Percentiles rank a stretch among this genome's conserved stretches.
phyloP scores from a whole-genome alignment of 164 flowering plant species.

The Echeveria elegans region DNA sequence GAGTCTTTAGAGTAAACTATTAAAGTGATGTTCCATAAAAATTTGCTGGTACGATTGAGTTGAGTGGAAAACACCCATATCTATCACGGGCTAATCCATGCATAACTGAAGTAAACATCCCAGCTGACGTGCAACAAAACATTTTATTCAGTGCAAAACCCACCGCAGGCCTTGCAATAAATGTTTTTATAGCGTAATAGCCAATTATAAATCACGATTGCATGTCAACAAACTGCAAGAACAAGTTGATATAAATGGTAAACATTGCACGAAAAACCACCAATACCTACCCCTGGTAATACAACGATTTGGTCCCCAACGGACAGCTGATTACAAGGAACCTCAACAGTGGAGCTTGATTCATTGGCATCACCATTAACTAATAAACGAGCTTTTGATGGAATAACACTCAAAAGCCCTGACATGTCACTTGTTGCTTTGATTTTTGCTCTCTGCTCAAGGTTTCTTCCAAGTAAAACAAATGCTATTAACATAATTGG shows the following conservation, averaged over 20 bases:
- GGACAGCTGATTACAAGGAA: slow-evolving; percentile 66
- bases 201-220: not conserved
- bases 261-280: not conserved
- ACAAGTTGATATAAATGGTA: not conserved
- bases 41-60: not conserved
- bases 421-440: slow-evolving; percentile 98
- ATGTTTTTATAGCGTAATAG: not conserved
- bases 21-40: not conserved
- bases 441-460: slow-evolving; percentile 94
- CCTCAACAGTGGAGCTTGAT: slow-evolving; percentile 54
- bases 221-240: not conserved
- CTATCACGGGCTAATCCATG: not conserved
- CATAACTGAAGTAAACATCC: not conserved
- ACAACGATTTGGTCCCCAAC: slow-evolving; percentile 79
- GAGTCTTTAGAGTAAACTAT: not conserved
- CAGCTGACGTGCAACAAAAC: not conserved
- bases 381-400: slow-evolving; percentile 91
- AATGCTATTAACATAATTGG: slow-evolving; percentile 97
- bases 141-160: not conserved
- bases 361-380: slow-evolving; percentile 37
- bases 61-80: not conserved
- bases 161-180: not conserved
- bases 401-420: slow-evolving; percentile 72
- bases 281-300: slow-evolving; percentile 76
- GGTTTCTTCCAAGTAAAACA: slow-evolving; percentile 90